phyloP scores from a whole-genome alignment of 2,329 filamentous ascomycete genomes.

The Aspergillus pseudoglaucus region DNA sequence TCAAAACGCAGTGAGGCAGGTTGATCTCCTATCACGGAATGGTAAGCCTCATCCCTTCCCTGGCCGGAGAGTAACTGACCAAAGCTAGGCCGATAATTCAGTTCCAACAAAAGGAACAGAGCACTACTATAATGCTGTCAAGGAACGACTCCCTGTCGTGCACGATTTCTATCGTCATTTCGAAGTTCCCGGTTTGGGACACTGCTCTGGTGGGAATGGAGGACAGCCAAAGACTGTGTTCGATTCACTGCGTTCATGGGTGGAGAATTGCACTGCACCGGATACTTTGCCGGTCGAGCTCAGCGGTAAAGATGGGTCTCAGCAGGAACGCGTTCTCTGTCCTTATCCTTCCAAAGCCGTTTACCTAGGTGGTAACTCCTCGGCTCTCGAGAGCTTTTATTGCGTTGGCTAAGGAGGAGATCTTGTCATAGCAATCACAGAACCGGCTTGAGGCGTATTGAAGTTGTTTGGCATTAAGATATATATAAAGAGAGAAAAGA shows the following conservation, averaged over 20 bases:
- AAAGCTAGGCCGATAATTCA: not conserved
- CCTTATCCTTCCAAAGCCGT: constrained; percentile 1
- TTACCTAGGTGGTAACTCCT: not conserved
- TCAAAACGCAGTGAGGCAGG: constrained; percentile 1
- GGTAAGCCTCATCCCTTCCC: not conserved
- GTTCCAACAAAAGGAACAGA: not conserved
- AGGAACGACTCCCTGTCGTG: not conserved
- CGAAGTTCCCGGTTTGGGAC: constrained; percentile 5
- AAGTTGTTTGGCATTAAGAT: too few relatives aligned
- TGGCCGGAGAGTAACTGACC: not conserved
- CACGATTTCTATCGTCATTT: constrained; percentile 5
- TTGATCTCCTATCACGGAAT: constrained; percentile 2
- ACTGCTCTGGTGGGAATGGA: constrained; percentile 3
- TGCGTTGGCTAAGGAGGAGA: too few relatives aligned
- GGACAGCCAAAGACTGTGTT: constrained; percentile 7
- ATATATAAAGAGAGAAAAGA: too few relatives aligned
- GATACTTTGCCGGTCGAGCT: constrained; percentile 8
- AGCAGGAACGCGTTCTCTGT: not conserved
- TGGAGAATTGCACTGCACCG: constrained; percentile 11
- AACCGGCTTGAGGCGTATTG: too few relatives aligned
- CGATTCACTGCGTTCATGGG: constrained; percentile 5
- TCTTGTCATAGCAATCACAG: too few relatives aligned
- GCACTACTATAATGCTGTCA: not conserved
- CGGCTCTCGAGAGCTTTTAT: too few relatives aligned
- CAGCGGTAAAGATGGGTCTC: not conserved